phyloP scores from a whole-genome alignment of 345 rosid species.

The Citrus sp. region DNA sequence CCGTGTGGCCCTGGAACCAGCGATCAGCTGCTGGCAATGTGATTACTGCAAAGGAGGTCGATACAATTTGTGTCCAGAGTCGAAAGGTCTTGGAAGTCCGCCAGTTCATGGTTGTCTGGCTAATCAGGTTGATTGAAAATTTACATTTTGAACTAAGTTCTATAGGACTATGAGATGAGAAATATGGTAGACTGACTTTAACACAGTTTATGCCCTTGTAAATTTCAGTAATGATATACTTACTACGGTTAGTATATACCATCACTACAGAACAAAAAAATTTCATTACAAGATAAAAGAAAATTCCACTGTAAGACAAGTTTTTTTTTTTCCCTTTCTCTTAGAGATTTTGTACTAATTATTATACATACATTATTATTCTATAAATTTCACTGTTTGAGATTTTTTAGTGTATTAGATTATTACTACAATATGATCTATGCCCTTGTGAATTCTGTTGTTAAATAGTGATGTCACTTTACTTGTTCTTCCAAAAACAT shows the following conservation, averaged over 20 bases:
- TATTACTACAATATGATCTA: not conserved
- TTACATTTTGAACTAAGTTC: not conserved
- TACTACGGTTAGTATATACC: too few species aligned
- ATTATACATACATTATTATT: too few species aligned
- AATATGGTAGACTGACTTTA: not conserved
- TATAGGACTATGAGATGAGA: not conserved
- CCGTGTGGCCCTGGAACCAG: conserved; percentile 89
- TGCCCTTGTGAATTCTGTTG: not conserved
- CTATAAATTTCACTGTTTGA: not conserved
- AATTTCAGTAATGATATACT: not conserved
- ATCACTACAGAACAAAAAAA: too few species aligned
- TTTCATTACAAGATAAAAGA: too few species aligned
- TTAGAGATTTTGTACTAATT: too few species aligned
- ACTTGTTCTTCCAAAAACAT: not conserved
- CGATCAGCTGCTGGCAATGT: conserved; percentile 82
- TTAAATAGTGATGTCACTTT: not conserved
- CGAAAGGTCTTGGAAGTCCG: conserved; percentile 95
- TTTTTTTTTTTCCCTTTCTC: too few species aligned
- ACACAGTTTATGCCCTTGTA: not conserved
- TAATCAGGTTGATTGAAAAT: conserved; percentile 45
- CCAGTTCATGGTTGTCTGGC: conserved; percentile 91
- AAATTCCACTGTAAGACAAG: too few species aligned
- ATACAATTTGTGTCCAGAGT: conserved; percentile 84
- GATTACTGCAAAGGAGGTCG: conserved; percentile 67
- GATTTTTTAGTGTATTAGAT: not conserved